Conservation (phyloP, 2,329 filamentous ascomycete species). For the Hypoxylon sp. region DNA sequence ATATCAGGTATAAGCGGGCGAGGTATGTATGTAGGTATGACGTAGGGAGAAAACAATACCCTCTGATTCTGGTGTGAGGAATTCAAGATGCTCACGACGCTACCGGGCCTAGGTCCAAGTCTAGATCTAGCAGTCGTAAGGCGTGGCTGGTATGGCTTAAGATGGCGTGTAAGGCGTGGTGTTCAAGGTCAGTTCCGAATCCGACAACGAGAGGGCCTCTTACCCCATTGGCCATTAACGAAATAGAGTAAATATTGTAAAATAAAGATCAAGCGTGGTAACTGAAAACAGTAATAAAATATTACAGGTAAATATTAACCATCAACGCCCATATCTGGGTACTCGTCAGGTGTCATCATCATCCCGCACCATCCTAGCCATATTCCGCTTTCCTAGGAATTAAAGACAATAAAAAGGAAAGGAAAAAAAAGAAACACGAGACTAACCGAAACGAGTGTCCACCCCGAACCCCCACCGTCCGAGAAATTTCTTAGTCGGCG, state of each 20-base stretch:
- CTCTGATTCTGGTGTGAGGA: background rate
- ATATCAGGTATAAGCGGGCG: background rate
- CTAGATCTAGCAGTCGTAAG: too few species aligned
- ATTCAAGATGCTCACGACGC: too few species aligned
- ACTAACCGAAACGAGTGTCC: background rate
- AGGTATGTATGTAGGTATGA: background rate
- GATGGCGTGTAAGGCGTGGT: background rate
- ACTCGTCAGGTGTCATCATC: too few species aligned
- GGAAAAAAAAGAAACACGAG: background rate
- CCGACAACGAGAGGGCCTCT: background rate
- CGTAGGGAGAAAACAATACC: background rate
- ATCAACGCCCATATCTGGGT: too few species aligned
- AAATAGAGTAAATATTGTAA: background rate
- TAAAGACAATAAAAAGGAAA: background rate
- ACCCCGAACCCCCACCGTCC: background rate
- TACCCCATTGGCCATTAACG: conserved; percentile 10
- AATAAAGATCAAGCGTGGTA: background rate
- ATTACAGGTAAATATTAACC: too few species aligned
- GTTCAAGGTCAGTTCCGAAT: background rate
- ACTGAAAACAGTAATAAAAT: conserved; percentile 27
- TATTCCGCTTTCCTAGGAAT: too few species aligned
- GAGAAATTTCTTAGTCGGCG: conserved; percentile 18
- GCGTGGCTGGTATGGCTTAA: background rate
- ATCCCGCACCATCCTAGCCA: too few species aligned
- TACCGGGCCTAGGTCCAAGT: background rate